Evolutionary conservation across 176 grass and related monocot genomes (phyloP).

Genomic region (Carex kokanica): DNA sequence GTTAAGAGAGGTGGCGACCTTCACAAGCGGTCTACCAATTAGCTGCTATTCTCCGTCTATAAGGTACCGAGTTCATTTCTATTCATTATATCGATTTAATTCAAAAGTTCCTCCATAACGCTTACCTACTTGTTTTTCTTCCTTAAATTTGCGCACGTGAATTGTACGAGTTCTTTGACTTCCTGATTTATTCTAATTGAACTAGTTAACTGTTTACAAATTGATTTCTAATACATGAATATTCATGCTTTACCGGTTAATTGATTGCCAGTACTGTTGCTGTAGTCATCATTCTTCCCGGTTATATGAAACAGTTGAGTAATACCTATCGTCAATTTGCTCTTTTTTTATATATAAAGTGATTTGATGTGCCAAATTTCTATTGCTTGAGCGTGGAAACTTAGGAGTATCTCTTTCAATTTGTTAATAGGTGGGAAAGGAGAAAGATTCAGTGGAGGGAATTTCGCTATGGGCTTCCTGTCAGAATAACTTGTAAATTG

Average conservation of each 20-base stretch:
- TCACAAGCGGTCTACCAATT: constrained; percentile 13
- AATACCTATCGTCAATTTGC: neutral
- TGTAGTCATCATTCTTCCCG: neutral
- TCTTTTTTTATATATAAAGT: neutral
- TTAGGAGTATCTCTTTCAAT: neutral
- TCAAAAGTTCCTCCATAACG: neutral
- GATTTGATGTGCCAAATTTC: neutral
- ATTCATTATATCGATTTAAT: neutral
- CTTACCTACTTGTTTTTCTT: neutral
- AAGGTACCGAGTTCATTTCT: neutral
- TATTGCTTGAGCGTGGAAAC: neutral
- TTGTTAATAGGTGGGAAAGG: constrained; percentile 3
- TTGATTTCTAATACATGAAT: neutral
- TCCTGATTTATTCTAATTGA: neutral
- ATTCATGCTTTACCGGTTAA: neutral
- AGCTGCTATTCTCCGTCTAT: neutral
- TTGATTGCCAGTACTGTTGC: neutral
- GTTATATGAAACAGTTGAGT: neutral
- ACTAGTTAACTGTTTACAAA: neutral
- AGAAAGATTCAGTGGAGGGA: neutral
- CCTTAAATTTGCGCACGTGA: neutral
- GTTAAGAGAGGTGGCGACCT: neutral
- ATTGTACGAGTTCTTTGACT: neutral
- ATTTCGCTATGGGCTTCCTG: neutral
- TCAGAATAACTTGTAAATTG: constrained; percentile 26